A percentile compares a stretch with the other conserved stretches of the same genome.
Evolutionary conservation across 768 basidiomycete species (phyloP).

Genomic region (Lentinula sp.): DNA sequence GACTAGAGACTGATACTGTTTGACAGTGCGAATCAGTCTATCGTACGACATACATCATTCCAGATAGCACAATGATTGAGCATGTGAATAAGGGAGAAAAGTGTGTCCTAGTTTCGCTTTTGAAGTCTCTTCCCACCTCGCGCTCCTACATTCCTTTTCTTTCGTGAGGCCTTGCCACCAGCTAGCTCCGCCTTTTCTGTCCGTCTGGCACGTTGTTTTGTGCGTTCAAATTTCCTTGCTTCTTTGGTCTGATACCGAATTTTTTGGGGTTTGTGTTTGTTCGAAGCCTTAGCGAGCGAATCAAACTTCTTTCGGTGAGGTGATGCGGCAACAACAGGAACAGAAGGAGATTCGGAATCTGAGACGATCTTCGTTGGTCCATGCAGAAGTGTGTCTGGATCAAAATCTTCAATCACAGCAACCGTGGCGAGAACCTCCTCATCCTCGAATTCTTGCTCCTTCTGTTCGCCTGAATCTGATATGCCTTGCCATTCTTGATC

Average conservation of each 20-base stretch:
- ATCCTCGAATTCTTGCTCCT: conserved; percentile 72
- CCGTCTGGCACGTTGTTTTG: conserved; percentile 58
- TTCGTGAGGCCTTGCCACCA: conserved; percentile 54
- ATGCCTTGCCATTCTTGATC: conserved; percentile 47
- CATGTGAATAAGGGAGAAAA: neutral
- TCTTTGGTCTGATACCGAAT: conserved; percentile 68
- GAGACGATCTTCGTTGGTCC: conserved; percentile 24
- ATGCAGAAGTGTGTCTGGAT: conserved; percentile 57
- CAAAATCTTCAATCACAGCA: conserved; percentile 89
- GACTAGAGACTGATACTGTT: neutral
- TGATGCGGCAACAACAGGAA: neutral
- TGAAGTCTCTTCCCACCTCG: conserved; percentile 7
- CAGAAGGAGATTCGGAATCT: neutral
- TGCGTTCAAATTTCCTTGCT: conserved; percentile 52
- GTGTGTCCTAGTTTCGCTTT: neutral
- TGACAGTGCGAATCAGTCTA: neutral
- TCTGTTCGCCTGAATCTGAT: conserved; percentile 24
- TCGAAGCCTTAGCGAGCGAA: conserved; percentile 8
- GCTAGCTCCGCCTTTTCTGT: conserved; percentile 69
- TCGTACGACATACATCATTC: neutral
- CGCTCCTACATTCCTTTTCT: conserved; percentile 14
- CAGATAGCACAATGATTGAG: neutral
- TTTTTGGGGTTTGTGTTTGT: conserved; percentile 31
- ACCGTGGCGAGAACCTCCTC: conserved; percentile 86
- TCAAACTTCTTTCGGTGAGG: conserved; percentile 13